Evolutionary conservation across 2,329 filamentous ascomycete genomes (phyloP), one percentile per base, ranked within the genome.

Genomic region (Neopestalotiopsis rosae): DNA sequence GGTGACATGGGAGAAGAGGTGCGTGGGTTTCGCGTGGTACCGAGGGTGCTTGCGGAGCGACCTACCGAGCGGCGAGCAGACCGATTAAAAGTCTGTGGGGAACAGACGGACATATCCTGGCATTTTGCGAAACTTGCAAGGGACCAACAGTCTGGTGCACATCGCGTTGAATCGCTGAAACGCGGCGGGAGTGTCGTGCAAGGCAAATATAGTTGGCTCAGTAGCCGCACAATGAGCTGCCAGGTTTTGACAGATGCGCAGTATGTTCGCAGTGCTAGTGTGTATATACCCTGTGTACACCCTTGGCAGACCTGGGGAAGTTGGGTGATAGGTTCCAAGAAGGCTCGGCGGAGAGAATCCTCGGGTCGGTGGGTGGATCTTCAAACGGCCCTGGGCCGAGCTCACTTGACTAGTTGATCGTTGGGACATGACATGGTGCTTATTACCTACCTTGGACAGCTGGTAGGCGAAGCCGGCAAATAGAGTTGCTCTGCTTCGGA

Each of bases 101-200:
- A 40, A 40, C 30, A 34, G 32, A 34, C 30, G 6, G 57, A 59
- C 30, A 17, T 62, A 40, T 62, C 59, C 59, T 38, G 30, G 59
- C 59, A 62, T 17, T 17, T 38, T 62, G 59, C 59, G 59, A 62
- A 62, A 62, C 59, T 40, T 30, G 32, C 59, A 62, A 34, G 59
- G 59, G 34, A 38, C 30, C 32, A 52, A 52, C 45, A 30, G 28
- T 62, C 59, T 40, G 59, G 28, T 24, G 28, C 59, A 34, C 59
- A 62, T 62, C 32, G 59, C 59, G 14, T 62, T 62, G n/a, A 38
- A 40, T 38, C 28, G n/a, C 14, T 62, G 59, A 62, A 40, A 62
- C 59, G 59, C 32, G 30, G 59, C 34, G 30, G 59, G 32, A 62
- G 14, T 9, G 28, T 34, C n/a, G 34, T 20, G 59, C 59, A 62